Conservation (phyloP, 163 green algal species). For the Chloromonas sp. region DNA sequence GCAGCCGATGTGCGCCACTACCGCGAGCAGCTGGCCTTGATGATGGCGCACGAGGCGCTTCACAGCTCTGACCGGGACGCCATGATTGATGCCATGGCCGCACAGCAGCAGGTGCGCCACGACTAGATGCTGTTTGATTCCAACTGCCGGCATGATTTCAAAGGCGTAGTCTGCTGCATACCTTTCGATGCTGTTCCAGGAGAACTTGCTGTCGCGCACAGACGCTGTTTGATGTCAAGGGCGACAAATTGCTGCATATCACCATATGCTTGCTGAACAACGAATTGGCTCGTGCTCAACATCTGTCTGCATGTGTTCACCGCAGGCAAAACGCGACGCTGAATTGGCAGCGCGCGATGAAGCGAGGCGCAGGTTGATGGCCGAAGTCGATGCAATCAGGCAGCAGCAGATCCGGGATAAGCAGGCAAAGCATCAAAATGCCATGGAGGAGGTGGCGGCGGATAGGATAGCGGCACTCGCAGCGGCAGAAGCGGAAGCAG, state of each 20-base stretch:
- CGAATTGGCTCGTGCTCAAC: too few species aligned
- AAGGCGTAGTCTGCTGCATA: too few species aligned
- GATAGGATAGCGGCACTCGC: neutral
- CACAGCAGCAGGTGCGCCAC: slow-evolving; percentile 4
- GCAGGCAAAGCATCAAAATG: slow-evolving; percentile 3
- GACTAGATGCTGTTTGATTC: too few species aligned
- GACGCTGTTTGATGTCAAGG: too few species aligned
- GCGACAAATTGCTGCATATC: too few species aligned
- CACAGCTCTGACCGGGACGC: slow-evolving; percentile 34
- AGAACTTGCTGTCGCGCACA: too few species aligned
- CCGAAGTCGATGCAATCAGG: slow-evolving; percentile 45
- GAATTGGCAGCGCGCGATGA: slow-evolving; percentile 44
- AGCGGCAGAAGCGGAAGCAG: slow-evolving; percentile 15
- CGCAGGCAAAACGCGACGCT: slow-evolving; percentile 28
- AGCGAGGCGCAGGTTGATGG: slow-evolving; percentile 43
- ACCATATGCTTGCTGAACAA: too few species aligned
- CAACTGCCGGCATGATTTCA: too few species aligned
- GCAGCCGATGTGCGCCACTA: slow-evolving; percentile 36
- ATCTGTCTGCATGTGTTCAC: too few species aligned
- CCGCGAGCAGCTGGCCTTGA: slow-evolving; percentile 39
- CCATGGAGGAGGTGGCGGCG: neutral
- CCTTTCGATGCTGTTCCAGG: too few species aligned
- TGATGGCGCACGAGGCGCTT: slow-evolving; percentile 43
- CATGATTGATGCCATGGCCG: slow-evolving; percentile 31
- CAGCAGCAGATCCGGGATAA: slow-evolving; percentile 50